Conservation (phyloP, 768 basidiomycete species). For the Lentinula sp. region DNA sequence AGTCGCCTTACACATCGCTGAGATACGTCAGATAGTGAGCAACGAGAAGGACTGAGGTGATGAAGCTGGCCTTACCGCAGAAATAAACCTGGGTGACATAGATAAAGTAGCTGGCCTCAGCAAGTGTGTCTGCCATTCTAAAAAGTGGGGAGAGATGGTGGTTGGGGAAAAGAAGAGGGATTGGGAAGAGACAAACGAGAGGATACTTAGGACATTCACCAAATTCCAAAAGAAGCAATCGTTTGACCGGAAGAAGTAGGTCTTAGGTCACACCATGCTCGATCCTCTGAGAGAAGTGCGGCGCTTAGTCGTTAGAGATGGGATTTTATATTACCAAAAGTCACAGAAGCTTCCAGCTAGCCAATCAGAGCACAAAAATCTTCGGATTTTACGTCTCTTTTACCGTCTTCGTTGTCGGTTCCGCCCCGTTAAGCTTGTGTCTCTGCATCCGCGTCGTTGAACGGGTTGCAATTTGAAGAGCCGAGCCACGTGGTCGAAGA, state of each 20-base stretch:
- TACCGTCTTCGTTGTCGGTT: neutral
- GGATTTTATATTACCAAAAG: neutral
- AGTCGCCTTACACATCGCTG: constrained; percentile 64
- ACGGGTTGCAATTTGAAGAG: neutral
- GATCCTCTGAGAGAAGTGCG: neutral
- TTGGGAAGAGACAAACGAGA: neutral
- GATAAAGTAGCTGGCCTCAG: constrained; percentile 69
- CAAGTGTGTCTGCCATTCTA: constrained; percentile 35
- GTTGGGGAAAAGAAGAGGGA: constrained; percentile 13
- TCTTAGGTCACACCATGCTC: neutral
- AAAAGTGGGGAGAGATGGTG: constrained; percentile 11
- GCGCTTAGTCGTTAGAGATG: neutral
- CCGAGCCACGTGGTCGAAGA: neutral
- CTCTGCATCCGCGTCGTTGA: neutral
- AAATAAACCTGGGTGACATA: constrained; percentile 81
- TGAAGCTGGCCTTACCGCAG: constrained; percentile 46
- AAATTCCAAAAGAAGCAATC: neutral
- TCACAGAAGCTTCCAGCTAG: neutral
- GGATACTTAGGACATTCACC: neutral
- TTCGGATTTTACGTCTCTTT: neutral
- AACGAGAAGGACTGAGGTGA: constrained; percentile 15
- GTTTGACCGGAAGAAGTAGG: neutral
- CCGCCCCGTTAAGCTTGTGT: neutral
- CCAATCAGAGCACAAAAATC: neutral
- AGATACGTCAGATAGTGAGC: constrained; percentile 22